phyloP scores from a whole-genome alignment of 768 basidiomycete genomes.

The Lyophyllum decastes region DNA sequence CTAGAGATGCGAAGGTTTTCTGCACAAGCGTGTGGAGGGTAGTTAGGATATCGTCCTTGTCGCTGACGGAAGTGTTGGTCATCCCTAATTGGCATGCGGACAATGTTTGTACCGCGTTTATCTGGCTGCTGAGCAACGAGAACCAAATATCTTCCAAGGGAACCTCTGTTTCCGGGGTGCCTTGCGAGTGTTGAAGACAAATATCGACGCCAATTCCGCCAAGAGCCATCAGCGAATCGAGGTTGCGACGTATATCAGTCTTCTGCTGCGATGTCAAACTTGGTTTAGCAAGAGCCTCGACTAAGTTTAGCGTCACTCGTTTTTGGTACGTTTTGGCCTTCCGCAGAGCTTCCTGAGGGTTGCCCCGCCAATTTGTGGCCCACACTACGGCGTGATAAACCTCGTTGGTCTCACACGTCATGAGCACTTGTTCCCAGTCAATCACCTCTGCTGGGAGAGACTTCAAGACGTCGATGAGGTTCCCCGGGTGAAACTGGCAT shows the following conservation, averaged over 20 bases:
- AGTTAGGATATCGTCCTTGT: slow-evolving; percentile 38
- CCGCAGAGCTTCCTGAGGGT: slow-evolving; percentile 62
- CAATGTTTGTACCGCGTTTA: slow-evolving; percentile 74
- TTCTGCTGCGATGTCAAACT: slow-evolving; percentile 13
- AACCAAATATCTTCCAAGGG: slow-evolving; percentile 89
- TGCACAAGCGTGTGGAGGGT: slow-evolving; percentile 77
- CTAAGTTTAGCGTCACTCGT: slow-evolving; percentile 45
- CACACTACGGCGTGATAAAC: slow-evolving; percentile 83
- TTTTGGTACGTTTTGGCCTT: slow-evolving; percentile 65
- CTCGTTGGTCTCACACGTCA: slow-evolving; percentile 64
- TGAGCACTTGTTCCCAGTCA: slow-evolving; percentile 56
- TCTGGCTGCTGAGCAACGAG: slow-evolving; percentile 77
- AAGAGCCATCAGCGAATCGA: slow-evolving; percentile 59
- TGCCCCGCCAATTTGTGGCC: slow-evolving; percentile 67
- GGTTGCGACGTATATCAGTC: slow-evolving; percentile 29
- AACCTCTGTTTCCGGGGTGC: slow-evolving; percentile 36
- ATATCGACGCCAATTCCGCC: slow-evolving; percentile 63
- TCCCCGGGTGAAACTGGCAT: slow-evolving; percentile 66
- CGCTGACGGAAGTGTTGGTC: slow-evolving; percentile 2
- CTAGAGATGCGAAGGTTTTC: slow-evolving; percentile 78
- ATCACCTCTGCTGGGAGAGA: slow-evolving; percentile 52
- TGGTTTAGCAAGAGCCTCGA: slow-evolving; percentile 33
- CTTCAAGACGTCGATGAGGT: slow-evolving; percentile 63
- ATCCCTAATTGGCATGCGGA: slow-evolving; percentile 38
- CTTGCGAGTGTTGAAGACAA: slow-evolving; percentile 68